A percentile compares a stretch with the other conserved stretches of the same genome.
These are phyloP conservation scores for Cynara cardunculus DNA, from an alignment of 129 eudicot genomes.

Conservation along the genomic window DNA sequence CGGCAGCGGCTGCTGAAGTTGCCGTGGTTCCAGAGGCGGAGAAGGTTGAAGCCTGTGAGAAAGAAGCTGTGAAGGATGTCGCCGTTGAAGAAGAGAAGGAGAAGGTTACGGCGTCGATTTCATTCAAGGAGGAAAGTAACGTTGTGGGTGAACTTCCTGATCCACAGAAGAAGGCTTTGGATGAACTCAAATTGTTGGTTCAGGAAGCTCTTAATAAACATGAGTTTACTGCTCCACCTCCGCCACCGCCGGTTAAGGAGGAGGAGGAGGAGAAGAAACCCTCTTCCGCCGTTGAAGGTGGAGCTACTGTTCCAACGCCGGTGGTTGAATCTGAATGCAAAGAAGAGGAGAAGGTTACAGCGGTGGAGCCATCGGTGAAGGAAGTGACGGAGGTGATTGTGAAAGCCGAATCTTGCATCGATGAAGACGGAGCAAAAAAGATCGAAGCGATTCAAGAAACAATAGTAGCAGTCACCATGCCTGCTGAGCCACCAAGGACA, in stretches of 20 bases:
- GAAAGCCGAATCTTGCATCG: conserved; percentile 20
- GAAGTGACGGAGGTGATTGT: conserved; percentile 32
- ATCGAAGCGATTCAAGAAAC: conserved; percentile 58
- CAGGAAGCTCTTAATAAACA: conserved; percentile 63
- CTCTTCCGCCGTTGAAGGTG: too few species aligned
- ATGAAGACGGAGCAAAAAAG: conserved; percentile 41
- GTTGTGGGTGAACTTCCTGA: conserved; percentile 68
- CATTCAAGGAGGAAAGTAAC: conserved; percentile 75
- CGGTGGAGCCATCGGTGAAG: conserved; percentile 16
- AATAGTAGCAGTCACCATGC: conserved; percentile 33
- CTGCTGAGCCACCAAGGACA: conserved; percentile 21
- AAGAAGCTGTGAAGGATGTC: conserved; percentile 24
- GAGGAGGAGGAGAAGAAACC: conserved; percentile 15
- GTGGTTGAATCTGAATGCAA: too few species aligned
- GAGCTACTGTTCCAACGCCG: too few species aligned
- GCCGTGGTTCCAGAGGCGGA: conserved; percentile 56
- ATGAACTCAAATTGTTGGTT: conserved; percentile 58
- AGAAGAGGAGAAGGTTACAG: conserved; percentile 34
- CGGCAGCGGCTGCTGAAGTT: conserved; percentile 26
- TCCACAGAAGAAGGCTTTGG: conserved; percentile 64
- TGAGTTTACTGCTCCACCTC: conserved; percentile 57
- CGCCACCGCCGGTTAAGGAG: conserved; percentile 37
- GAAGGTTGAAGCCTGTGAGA: conserved; percentile 35
- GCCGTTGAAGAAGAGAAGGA: conserved; percentile 32
- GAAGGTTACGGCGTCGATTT: conserved; percentile 50